Evolutionary conservation across 2,329 filamentous ascomycete species (phyloP), one percentile per base, ranked within the genome.

Genomic region (Acrocalymma vagum): DNA sequence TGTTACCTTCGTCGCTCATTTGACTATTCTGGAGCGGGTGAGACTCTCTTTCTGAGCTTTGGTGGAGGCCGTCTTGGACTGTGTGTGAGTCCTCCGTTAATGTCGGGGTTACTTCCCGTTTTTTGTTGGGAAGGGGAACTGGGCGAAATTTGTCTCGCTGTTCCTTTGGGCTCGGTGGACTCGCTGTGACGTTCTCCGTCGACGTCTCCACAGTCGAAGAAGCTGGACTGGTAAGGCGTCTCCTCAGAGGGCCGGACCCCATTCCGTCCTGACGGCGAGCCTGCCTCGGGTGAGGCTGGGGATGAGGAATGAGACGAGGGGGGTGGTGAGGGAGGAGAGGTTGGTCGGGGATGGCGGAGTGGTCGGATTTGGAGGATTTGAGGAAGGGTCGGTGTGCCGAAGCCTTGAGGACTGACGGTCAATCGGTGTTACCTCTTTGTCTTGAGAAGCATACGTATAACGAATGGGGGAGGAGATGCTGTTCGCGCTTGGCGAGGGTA

Each of bases 141-240:
- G n/a, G n/a, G n/a, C n/a, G n/a, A n/a, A n/a, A n/a, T n/a, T n/a
- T n/a, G 51, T 63, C 51, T 48, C 43, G 48, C 52, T 50, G 42
- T 45, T 55, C 42, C 37, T 46, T 60, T 45, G 58, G 63, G 34
- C 48, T 64, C 40, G 51, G 47, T 9, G 53, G 51, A 42, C 43
- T 62, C 26, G 55, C 65, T 36, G 49, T 53, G 31, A 56, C 62
- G 38, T 56, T 59, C 38, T 68, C 63, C 38, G 51, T 60, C 33
- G 60, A 64, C 32, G 57, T 67, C 40, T 53, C 54, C 42, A 65
- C 61, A 34, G 63, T 69, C 30, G 63, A 64, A 44, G 54, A 62
- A 50, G 56, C 63, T 37, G 63, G 65, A 49, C 60, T 63, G 38
- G 64, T 68, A 37, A 67, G 59, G 51, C 62, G 59, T 41, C 64